Conservation (phyloP, 2,329 filamentous ascomycete genomes). For the Cladosporium sp. region DNA sequence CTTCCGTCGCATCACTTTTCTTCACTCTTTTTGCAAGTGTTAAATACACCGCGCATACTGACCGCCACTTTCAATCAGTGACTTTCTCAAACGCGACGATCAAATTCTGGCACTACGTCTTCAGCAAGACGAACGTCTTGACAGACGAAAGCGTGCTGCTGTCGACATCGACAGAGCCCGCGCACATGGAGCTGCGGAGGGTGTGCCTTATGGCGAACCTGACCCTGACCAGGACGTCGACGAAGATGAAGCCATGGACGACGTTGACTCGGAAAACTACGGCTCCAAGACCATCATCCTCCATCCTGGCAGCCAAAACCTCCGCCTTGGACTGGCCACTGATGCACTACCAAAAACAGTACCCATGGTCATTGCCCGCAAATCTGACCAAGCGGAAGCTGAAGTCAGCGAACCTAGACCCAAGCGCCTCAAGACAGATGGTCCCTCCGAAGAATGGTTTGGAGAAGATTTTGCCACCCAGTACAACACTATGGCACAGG, state of each 20-base stretch:
- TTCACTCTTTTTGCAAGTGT: background rate
- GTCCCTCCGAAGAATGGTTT: conserved; percentile 76
- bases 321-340: conserved; percentile 92
- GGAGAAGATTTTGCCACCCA: conserved; percentile 74
- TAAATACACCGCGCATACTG: background rate
- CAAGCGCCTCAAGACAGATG: conserved; percentile 65
- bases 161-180: conserved; percentile 86
- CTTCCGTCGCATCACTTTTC: background rate
- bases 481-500: conserved; percentile 80
- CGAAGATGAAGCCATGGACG: conserved; percentile 59
- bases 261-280: conserved; percentile 64
- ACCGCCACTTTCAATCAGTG: conserved; percentile 54
- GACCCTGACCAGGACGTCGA: conserved; percentile 36
- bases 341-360: conserved; percentile 93
- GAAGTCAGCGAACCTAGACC: conserved; percentile 81
- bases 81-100: conserved; percentile 98
- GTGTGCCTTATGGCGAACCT: conserved; percentile 41
- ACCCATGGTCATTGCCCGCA: conserved; percentile 87
- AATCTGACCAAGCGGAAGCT: conserved; percentile 75
- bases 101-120: conserved; percentile 88
- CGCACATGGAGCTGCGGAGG: conserved; percentile 66
- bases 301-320: conserved; percentile 91
- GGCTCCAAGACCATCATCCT: conserved; percentile 93
- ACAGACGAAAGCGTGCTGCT: conserved; percentile 79
- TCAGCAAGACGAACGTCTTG: conserved; percentile 82